phyloP scores from a whole-genome alignment of 2,329 filamentous ascomycete species.

The Dothideomycetes sp. region DNA sequence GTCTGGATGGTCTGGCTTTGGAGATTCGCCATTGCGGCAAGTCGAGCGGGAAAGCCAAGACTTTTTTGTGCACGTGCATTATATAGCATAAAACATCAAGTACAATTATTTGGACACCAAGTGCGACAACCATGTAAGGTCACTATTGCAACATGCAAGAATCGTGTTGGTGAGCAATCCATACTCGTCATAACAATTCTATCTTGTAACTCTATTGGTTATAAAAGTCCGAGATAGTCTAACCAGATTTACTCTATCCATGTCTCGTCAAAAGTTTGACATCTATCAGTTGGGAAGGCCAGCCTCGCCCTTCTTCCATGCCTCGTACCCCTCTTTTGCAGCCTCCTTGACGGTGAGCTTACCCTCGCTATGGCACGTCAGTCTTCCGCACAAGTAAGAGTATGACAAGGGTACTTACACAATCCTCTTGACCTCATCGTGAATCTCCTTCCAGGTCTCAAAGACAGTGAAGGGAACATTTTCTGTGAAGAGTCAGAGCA shows the following conservation, averaged over 20 bases:
- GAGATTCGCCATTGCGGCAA: neutral
- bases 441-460: slow-evolving; percentile 70
- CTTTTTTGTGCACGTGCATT: neutral
- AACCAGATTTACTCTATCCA: too few species aligned
- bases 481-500: slow-evolving; percentile 33
- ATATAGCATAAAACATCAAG: neutral
- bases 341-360: slow-evolving; percentile 60
- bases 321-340: slow-evolving; percentile 42
- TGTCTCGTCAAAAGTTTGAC: neutral
- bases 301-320: slow-evolving; percentile 34
- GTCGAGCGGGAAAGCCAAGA: neutral
- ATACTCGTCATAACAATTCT: too few species aligned
- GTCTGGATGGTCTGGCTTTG: neutral
- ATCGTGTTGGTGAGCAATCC: too few species aligned
- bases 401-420: slow-evolving; percentile 23
- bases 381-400: neutral
- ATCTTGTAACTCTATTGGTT: too few species aligned
- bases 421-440: slow-evolving; percentile 65
- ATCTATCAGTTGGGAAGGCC: slow-evolving; percentile 17
- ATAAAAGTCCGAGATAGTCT: too few species aligned
- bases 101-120: too few species aligned
- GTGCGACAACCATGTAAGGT: too few species aligned
- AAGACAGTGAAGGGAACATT: slow-evolving; percentile 82
- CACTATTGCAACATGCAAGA: too few species aligned
- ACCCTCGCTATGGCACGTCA: slow-evolving; percentile 40